A percentile compares a stretch with the other conserved stretches of the same genome.
Evolutionary conservation across 2,329 filamentous ascomycete genomes (phyloP).

Genomic region (Nothophaeocryptopus gaeumannii): DNA sequence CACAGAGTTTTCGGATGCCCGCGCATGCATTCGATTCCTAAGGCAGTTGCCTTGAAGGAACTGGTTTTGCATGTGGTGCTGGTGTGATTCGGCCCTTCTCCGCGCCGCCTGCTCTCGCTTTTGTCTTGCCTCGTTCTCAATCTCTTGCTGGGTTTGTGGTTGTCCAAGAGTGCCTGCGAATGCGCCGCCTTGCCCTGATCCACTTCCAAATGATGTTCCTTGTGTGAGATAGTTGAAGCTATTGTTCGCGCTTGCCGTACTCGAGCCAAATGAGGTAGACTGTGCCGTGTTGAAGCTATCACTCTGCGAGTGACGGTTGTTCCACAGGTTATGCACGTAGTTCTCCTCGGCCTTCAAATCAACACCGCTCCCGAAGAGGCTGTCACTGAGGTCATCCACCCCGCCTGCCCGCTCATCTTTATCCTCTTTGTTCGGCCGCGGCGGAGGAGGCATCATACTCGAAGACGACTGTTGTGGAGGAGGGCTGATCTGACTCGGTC

Average conservation of each 20-base stretch:
- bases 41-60: conserved; percentile 65
- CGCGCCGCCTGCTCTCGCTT: conserved; percentile 66
- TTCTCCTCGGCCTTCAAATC: conserved; percentile 85
- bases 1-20: conserved; percentile 58
- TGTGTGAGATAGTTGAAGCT: conserved; percentile 49
- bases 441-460: conserved; percentile 59
- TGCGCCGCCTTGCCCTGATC: conserved; percentile 32
- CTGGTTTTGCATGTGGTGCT: conserved; percentile 69
- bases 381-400: conserved; percentile 76
- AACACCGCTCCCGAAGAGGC: conserved; percentile 78
- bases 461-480: conserved; percentile 21
- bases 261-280: conserved; percentile 50
- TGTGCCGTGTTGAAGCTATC: conserved; percentile 35
- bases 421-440: conserved; percentile 53
- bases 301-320: conserved; percentile 42
- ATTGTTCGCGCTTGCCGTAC: conserved; percentile 37
- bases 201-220: conserved; percentile 40
- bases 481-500: conserved; percentile 23
- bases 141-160: conserved; percentile 61
- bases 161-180: conserved; percentile 49
- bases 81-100: conserved; percentile 57
- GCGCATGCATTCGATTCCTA: conserved; percentile 55
- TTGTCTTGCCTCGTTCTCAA: conserved; percentile 62
- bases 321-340: conserved; percentile 67
- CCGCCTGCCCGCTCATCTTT: conserved; percentile 56